Conservation (phyloP, 805 yeast genomes). For the Ogataea ramenticola region DNA sequence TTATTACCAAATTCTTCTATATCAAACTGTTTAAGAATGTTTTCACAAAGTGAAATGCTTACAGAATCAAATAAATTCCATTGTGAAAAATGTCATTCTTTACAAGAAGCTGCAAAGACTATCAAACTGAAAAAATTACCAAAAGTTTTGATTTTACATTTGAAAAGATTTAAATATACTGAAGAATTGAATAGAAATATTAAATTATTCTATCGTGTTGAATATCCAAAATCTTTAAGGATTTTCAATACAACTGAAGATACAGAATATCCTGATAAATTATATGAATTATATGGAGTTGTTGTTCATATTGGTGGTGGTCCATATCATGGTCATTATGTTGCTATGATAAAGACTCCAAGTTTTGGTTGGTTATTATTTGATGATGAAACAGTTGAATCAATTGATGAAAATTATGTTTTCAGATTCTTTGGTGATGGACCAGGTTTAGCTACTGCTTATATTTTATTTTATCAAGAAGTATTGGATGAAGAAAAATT, state of each 20-base stretch:
- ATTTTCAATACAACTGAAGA: slow-evolving; percentile 63
- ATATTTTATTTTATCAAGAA: slow-evolving; percentile 75
- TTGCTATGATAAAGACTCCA: slow-evolving; percentile 73
- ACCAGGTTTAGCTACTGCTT: slow-evolving; percentile 86
- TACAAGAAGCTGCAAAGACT: slow-evolving; percentile 91
- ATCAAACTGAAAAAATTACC: slow-evolving; percentile 78
- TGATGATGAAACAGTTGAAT: slow-evolving; percentile 93
- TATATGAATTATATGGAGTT: slow-evolving; percentile 77
- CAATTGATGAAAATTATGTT: slow-evolving; percentile 78
- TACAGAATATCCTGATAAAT: slow-evolving; percentile 41
- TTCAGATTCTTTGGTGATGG: slow-evolving; percentile 82
- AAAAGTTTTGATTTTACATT: slow-evolving; percentile 69
- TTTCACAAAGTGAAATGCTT: slow-evolving; percentile 78
- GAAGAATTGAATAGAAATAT: slow-evolving; percentile 76
- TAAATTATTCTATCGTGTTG: slow-evolving; percentile 78
- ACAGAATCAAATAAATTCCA: slow-evolving; percentile 85
- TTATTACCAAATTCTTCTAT: slow-evolving; percentile 68
- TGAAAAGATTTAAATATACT: slow-evolving; percentile 87
- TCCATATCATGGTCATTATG: slow-evolving; percentile 96
- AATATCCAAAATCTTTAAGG: slow-evolving; percentile 67
- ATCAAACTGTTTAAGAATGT: slow-evolving; percentile 72
- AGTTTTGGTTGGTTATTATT: slow-evolving; percentile 83
- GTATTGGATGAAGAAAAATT: slow-evolving; percentile 33
- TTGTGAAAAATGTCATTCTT: slow-evolving; percentile 83
- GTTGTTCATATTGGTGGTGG: slow-evolving; percentile 97